These are phyloP conservation scores for Vanrija humicola DNA, from an alignment of 1,284 basidiomycete species.

Conservation along the genomic window DNA sequence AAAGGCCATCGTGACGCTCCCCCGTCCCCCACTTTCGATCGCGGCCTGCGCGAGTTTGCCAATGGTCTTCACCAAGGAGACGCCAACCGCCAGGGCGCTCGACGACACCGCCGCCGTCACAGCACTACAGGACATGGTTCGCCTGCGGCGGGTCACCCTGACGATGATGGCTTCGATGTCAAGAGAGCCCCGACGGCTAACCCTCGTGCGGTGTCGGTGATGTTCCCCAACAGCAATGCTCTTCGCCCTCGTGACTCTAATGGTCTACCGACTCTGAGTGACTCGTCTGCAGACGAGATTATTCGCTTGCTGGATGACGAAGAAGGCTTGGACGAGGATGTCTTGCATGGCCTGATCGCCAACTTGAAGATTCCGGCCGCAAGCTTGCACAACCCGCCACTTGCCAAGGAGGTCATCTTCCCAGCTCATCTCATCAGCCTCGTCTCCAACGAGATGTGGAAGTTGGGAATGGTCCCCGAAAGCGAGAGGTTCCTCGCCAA, in stretches of 20 bases:
- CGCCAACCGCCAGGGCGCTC: slow-evolving; percentile 10
- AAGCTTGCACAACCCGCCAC: slow-evolving; percentile 82
- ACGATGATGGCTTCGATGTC: slow-evolving; percentile 13
- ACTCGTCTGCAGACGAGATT: slow-evolving; percentile 92
- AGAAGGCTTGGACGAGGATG: slow-evolving; percentile 88
- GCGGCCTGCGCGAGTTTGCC: slow-evolving; percentile 36
- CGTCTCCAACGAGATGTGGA: slow-evolving; percentile 99
- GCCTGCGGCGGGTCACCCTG: slow-evolving; percentile 1
- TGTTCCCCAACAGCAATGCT: slow-evolving; percentile 67
- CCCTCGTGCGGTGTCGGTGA: slow-evolving; percentile 88
- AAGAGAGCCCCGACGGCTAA: slow-evolving; percentile 70
- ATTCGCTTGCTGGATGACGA: slow-evolving; percentile 88
- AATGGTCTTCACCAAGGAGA: slow-evolving; percentile 64
- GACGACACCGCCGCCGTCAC: slow-evolving; percentile 56
- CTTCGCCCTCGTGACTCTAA: slow-evolving; percentile 59
- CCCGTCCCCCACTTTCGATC: slow-evolving; percentile 63
- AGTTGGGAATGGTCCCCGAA: slow-evolving; percentile 93
- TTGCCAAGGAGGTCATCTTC: slow-evolving; percentile 97
- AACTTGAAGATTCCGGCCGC: slow-evolving; percentile 91
- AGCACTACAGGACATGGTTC: slow-evolving; percentile 34
- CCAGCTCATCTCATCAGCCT: slow-evolving; percentile 98
- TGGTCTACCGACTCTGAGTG: slow-evolving; percentile 69
- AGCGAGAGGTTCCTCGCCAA: slow-evolving; percentile 98
- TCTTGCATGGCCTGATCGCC: slow-evolving; percentile 83
- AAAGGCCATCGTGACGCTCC: slow-evolving; percentile 57